These are phyloP conservation scores for Colletotrichum neosansevieriae DNA, from an alignment of 2,329 filamentous ascomycete genomes.

Conservation along the genomic window DNA sequence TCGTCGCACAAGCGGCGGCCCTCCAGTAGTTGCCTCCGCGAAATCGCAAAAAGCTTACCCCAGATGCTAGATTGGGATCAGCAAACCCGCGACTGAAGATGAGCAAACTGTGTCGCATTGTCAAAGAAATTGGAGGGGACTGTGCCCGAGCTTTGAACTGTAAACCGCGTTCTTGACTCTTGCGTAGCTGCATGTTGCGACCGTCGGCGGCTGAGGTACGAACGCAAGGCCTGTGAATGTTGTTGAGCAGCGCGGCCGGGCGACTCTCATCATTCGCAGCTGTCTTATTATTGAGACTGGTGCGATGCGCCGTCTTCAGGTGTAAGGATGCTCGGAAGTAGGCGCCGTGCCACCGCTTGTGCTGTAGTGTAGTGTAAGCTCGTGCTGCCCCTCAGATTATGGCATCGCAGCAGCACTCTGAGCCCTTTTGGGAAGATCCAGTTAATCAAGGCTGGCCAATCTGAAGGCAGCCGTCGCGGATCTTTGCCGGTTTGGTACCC, in stretches of 20 bases:
- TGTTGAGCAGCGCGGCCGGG: background rate
- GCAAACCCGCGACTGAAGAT: constrained; percentile 17
- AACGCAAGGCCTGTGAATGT: too few relatives aligned
- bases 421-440: constrained; percentile 29
- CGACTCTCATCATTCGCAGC: background rate
- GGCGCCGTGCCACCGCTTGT: constrained; percentile 11
- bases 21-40: background rate
- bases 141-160: constrained; percentile 17
- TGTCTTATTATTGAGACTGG: background rate
- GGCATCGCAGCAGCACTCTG: constrained; percentile 13
- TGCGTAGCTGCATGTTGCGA: background rate
- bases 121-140: constrained; percentile 26
- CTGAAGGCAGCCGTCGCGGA: constrained; percentile 28
- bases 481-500: constrained; percentile 24
- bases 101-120: constrained; percentile 14
- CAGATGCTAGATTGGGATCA: constrained; percentile 33
- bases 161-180: constrained; percentile 2
- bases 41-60: constrained; percentile 20
- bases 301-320: constrained; percentile 23
- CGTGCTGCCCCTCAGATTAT: constrained; percentile 9
- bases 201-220: too few relatives aligned
- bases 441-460: constrained; percentile 39
- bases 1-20: constrained; percentile 14
- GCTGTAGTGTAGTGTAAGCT: background rate
- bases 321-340: constrained; percentile 23